phyloP scores from a whole-genome alignment of 2,329 filamentous ascomycete genomes.

The Sporothrix schenckii region DNA sequence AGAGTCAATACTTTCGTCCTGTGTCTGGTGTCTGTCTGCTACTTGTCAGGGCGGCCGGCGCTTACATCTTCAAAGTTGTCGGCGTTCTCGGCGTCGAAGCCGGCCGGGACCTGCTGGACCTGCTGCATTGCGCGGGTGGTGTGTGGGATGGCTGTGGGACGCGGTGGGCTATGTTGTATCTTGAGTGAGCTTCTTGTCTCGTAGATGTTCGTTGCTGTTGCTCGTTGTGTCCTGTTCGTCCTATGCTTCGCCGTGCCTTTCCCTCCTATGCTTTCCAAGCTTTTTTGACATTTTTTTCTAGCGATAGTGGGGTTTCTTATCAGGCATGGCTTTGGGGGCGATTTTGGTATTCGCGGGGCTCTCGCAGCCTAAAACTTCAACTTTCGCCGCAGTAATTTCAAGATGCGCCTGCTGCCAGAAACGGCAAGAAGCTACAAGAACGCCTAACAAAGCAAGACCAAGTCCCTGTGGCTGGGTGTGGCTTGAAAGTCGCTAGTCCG shows the following conservation, averaged over 20 bases:
- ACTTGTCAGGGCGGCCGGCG: neutral
- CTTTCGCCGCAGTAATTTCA: neutral
- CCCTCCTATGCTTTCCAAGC: neutral
- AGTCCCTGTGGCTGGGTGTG: constrained; percentile 1
- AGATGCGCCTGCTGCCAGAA: constrained; percentile 27
- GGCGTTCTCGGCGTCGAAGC: constrained; percentile 63
- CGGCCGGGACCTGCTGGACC: constrained; percentile 52
- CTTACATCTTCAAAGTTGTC: constrained; percentile 61
- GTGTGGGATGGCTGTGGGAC: neutral
- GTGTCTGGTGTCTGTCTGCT: neutral
- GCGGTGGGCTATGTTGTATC: neutral
- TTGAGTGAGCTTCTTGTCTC: neutral
- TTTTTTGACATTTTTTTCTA: neutral
- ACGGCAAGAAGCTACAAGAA: constrained; percentile 31
- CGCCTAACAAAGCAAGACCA: neutral
- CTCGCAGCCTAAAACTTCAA: neutral
- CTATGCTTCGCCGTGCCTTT: neutral
- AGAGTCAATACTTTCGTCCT: neutral
- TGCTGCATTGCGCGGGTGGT: constrained; percentile 38
- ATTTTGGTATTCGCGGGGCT: neutral
- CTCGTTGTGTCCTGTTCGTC: constrained; percentile 11
- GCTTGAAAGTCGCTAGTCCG: neutral
- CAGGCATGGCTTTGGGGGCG: neutral
- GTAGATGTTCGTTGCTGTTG: neutral
- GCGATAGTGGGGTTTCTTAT: constrained; percentile 21